Evolutionary conservation across 2,329 filamentous ascomycete genomes (phyloP).

Genomic region (Metarhizium humberi): DNA sequence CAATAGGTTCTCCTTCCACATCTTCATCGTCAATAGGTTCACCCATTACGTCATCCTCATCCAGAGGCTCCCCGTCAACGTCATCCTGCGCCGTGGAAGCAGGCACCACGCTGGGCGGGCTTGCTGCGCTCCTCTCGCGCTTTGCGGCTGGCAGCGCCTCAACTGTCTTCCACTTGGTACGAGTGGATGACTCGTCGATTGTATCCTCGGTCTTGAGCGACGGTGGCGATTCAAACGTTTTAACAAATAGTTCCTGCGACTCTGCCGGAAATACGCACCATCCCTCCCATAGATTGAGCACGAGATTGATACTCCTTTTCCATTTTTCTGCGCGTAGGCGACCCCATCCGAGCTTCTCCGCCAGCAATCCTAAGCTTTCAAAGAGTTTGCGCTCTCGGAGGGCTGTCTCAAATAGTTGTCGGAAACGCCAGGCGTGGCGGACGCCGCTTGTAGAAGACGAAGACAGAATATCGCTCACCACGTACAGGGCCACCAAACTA

Average conservation of each 20-base stretch:
- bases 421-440: conserved; percentile 78
- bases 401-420: conserved; percentile 67
- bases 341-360: conserved; percentile 68
- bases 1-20: conserved; percentile 35
- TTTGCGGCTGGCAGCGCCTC: conserved; percentile 21
- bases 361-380: conserved; percentile 63
- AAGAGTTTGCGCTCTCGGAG: conserved; percentile 63
- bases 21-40: conserved; percentile 38
- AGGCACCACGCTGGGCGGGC: conserved; percentile 1
- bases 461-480: conserved; percentile 68
- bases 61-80: conserved; percentile 26
- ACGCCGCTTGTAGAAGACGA: conserved; percentile 68
- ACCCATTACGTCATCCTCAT: conserved; percentile 34
- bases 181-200: conserved; percentile 19
- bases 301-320: conserved; percentile 63
- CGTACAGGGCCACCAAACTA: conserved; percentile 72
- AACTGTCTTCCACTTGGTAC: conserved; percentile 40
- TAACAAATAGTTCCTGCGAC: conserved; percentile 61
- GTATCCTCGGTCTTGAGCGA: conserved; percentile 22
- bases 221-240: conserved; percentile 64
- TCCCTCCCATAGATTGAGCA: conserved; percentile 63
- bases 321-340: conserved; percentile 75
- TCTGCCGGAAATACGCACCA: conserved; percentile 67
- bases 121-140: conserved; percentile 8
- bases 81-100: conserved; percentile 25